Evolutionary conservation across 352 stramenopile genomes (phyloP).

Genomic region (Hyaloperonospora brassicae): DNA sequence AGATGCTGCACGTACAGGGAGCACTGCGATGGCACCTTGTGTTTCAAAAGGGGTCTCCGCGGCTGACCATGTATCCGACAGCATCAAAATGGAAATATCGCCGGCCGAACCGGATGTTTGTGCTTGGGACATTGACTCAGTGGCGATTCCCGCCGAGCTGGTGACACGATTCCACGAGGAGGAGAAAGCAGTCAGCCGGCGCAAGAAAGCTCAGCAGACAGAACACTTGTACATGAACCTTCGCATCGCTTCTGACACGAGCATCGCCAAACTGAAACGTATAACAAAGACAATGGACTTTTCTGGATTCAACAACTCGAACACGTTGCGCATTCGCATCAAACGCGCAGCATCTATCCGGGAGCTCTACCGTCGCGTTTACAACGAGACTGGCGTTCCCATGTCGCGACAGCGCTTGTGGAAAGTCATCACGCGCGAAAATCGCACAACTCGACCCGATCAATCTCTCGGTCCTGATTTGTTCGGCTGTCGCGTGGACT

Average conservation of each 20-base stretch:
- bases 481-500: constrained; percentile 41
- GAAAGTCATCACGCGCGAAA: constrained; percentile 82
- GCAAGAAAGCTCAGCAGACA: constrained; percentile 74
- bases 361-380: constrained; percentile 60
- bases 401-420: constrained; percentile 63
- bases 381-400: constrained; percentile 52
- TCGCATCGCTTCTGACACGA: constrained; percentile 68
- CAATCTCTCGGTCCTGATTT: constrained; percentile 35
- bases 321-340: constrained; percentile 55
- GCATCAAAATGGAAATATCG: constrained; percentile 3
- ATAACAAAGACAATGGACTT: constrained; percentile 79
- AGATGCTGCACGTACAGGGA: neutral
- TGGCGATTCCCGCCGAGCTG: constrained; percentile 45
- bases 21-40: constrained; percentile 3
- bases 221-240: constrained; percentile 80
- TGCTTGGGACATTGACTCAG: constrained; percentile 29
- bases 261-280: constrained; percentile 51
- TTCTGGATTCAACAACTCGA: constrained; percentile 58
- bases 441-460: constrained; percentile 72
- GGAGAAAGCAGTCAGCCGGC: constrained; percentile 51
- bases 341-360: constrained; percentile 47
- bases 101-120: constrained; percentile 1
- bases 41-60: constrained; percentile 16
- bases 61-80: constrained; percentile 1
- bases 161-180: constrained; percentile 71